phyloP scores from a whole-genome alignment of 345 rosid genomes.

The Salix suchowensis region DNA sequence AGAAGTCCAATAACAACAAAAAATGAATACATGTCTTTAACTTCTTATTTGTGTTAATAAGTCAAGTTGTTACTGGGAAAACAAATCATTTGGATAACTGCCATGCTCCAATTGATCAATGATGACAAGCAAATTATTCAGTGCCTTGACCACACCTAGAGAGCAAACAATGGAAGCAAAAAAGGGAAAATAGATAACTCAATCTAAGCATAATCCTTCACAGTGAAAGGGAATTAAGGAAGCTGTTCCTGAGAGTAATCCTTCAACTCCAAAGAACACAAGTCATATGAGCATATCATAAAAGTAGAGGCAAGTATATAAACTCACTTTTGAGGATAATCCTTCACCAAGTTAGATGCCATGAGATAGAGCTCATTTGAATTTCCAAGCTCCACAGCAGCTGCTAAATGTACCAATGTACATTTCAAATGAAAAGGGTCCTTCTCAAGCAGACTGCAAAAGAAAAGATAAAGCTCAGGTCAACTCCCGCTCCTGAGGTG shows the following conservation, averaged over 20 bases:
- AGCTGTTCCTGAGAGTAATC: neutral
- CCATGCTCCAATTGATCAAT: neutral
- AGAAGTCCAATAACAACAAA: neutral
- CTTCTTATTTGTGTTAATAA: neutral
- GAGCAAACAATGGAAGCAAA: neutral
- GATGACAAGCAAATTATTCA: neutral
- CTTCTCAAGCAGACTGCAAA: slow-evolving; percentile 76
- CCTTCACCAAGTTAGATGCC: slow-evolving; percentile 95
- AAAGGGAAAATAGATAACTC: neutral
- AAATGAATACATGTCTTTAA: neutral
- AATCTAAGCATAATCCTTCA: neutral
- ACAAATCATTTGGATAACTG: neutral
- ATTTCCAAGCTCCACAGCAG: slow-evolving; percentile 93
- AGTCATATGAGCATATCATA: too few species aligned
- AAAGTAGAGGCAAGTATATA: neutral
- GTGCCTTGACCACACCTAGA: neutral
- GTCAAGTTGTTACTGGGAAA: neutral
- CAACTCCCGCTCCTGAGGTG: slow-evolving; percentile 11
- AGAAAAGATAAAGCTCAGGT: slow-evolving; percentile 16
- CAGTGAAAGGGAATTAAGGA: neutral
- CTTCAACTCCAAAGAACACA: neutral
- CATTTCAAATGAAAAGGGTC: slow-evolving; percentile 95
- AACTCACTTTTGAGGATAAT: slow-evolving; percentile 90
- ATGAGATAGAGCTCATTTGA: slow-evolving; percentile 94
- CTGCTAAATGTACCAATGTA: slow-evolving; percentile 81